phyloP scores from a whole-genome alignment of 108 stramenopile genomes.

The Pseudonitzschia pungens region DNA sequence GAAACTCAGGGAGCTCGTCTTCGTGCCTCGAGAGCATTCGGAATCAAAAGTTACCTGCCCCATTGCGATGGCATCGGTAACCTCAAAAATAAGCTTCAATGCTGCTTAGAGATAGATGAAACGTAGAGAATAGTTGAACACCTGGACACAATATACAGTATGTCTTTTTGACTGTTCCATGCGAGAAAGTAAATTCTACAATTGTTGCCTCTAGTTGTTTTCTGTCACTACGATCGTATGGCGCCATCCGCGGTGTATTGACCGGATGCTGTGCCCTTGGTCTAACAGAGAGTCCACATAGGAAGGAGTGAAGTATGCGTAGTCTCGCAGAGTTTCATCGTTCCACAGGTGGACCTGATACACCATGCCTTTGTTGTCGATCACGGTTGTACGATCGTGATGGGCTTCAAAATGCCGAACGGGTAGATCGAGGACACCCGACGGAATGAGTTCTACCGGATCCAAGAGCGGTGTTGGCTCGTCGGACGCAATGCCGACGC shows the following conservation, averaged over 20 bases:
- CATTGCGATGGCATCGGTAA: background rate
- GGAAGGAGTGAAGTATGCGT: slow-evolving; percentile 67
- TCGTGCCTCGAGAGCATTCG: no score
- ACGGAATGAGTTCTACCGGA: slow-evolving; percentile 68
- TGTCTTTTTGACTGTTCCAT: no score
- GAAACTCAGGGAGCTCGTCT: no score
- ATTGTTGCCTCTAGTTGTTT: background rate
- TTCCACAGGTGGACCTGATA: slow-evolving; percentile 81
- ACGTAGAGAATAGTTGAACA: no score
- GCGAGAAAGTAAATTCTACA: no score
- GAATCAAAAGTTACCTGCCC: background rate
- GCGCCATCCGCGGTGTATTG: slow-evolving; percentile 82
- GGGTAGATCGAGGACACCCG: slow-evolving; percentile 57
- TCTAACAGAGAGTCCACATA: slow-evolving; percentile 65
- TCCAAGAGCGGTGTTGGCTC: slow-evolving; percentile 56
- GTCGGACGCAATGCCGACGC: slow-evolving; percentile 81
- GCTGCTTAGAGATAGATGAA: no score
- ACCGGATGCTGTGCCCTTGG: slow-evolving; percentile 37
- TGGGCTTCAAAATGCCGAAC: slow-evolving; percentile 73
- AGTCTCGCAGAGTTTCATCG: slow-evolving; percentile 59
- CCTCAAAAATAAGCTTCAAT: no score
- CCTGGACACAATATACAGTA: no score
- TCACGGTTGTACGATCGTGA: slow-evolving; percentile 77
- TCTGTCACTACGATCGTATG: slow-evolving; percentile 75
- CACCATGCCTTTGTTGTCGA: slow-evolving; percentile 59